A percentile compares a stretch with the other conserved stretches of the same genome.
phyloP scores from a whole-genome alignment of 192 early-diverging fungal genomes.

The Podochytrium sp. region DNA sequence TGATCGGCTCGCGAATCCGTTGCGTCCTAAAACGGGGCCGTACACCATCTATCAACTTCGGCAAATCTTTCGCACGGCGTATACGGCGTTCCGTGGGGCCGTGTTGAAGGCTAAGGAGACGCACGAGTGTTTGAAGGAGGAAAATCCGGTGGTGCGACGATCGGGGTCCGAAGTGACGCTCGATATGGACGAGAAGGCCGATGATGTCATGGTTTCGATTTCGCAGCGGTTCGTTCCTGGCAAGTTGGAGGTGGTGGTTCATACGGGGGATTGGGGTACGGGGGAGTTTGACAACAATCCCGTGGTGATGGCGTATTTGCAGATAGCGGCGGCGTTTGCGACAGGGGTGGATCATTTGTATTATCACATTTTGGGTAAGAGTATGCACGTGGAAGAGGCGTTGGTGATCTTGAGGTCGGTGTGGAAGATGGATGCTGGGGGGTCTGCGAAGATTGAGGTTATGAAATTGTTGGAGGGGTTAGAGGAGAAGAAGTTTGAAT shows the following conservation, averaged over 20 bases:
- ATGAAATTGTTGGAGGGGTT: neutral
- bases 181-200: neutral
- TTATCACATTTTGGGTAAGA: slow-evolving; percentile 11
- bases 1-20: slow-evolving; percentile 35
- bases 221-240: neutral
- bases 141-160: too few species aligned
- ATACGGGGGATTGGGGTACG: slow-evolving; percentile 38
- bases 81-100: slow-evolving; percentile 37
- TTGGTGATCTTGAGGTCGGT: neutral
- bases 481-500: neutral
- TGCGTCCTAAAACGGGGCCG: slow-evolving; percentile 4
- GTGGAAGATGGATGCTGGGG: neutral
- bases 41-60: slow-evolving; percentile 33
- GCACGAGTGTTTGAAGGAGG: slow-evolving; percentile 5
- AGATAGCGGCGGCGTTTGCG: slow-evolving; percentile 35
- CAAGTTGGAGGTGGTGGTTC: slow-evolving; percentile 4
- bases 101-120: slow-evolving; percentile 22
- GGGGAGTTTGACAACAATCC: slow-evolving; percentile 35
- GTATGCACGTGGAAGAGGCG: neutral
- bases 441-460: neutral
- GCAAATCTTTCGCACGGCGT: slow-evolving; percentile 34
- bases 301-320: slow-evolving; percentile 32
- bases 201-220: neutral
- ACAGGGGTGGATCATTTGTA: slow-evolving; percentile 19
- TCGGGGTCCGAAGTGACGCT: neutral